Conservation (phyloP, 192 early-diverging fungal species). For the Rhizophagus sp. region DNA sequence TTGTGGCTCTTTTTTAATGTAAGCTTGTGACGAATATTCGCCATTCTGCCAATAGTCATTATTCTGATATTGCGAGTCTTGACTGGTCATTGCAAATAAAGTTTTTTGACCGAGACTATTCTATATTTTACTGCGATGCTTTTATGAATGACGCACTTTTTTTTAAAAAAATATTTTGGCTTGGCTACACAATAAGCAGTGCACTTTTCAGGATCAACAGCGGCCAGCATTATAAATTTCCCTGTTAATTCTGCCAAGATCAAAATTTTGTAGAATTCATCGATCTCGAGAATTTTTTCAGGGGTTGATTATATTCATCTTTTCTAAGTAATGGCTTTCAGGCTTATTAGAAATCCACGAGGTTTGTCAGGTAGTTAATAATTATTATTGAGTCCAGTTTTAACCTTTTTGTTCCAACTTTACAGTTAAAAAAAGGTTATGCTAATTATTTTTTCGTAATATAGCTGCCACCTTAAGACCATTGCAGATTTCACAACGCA, state of each 20-base stretch:
- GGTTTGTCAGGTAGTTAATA: background rate
- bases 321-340: background rate
- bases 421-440: background rate
- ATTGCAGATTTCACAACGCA: background rate
- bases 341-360: background rate
- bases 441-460: background rate
- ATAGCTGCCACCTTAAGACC: background rate
- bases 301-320: background rate
- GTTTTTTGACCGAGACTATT: background rate
- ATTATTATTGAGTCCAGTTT: background rate
- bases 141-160: no score
- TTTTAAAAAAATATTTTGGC: no score
- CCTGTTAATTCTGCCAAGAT: no score
- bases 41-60: conserved; percentile 5
- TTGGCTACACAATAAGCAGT: no score
- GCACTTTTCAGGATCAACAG: no score
- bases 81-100: background rate
- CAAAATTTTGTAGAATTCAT: no score
- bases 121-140: background rate
- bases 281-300: background rate
- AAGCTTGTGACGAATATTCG: background rate
- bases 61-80: background rate
- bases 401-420: no score
- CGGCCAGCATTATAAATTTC: no score
- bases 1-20: conserved; percentile 10